These are phyloP conservation scores for Epichloe hybrida DNA, from an alignment of 2,329 filamentous ascomycete species.

Conservation along the genomic window DNA sequence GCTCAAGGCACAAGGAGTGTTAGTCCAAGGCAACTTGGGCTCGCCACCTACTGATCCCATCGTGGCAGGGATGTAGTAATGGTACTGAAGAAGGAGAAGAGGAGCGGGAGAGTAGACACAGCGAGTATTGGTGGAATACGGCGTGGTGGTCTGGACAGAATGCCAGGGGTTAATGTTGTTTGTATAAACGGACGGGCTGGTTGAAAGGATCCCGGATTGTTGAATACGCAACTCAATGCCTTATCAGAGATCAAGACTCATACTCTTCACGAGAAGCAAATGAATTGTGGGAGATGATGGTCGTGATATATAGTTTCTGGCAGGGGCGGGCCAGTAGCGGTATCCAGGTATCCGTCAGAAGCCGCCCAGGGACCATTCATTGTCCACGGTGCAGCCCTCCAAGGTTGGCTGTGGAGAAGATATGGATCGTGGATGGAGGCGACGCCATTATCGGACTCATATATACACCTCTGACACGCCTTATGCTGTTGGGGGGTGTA, in stretches of 20 bases:
- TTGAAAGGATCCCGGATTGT: slow-evolving; percentile 3
- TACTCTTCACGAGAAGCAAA: neutral
- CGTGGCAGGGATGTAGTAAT: neutral
- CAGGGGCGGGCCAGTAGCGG: neutral
- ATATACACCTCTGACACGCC: neutral
- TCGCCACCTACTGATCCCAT: slow-evolving; percentile 29
- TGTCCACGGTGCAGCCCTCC: slow-evolving; percentile 7
- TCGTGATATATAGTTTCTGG: slow-evolving; percentile 6
- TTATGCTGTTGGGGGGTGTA: neutral
- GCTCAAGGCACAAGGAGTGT: slow-evolving; percentile 59
- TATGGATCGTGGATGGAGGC: slow-evolving; percentile 6
- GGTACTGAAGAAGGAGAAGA: neutral
- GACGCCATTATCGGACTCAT: slow-evolving; percentile 3
- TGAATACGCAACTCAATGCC: neutral
- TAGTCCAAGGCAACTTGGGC: slow-evolving; percentile 46
- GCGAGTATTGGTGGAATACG: neutral
- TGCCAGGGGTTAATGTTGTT: neutral
- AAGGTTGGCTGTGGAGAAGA: slow-evolving; percentile 8
- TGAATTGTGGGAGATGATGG: neutral
- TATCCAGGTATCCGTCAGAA: slow-evolving; percentile 7
- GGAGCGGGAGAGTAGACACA: neutral
- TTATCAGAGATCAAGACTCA: neutral
- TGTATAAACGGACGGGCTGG: neutral
- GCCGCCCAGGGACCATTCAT: slow-evolving; percentile 3
- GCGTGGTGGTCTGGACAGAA: neutral